A percentile compares a stretch with the other conserved stretches of the same genome.
phyloP scores from a whole-genome alignment of 2,329 filamentous ascomycete species.

The Nothophaeocryptopus gaeumannii region DNA sequence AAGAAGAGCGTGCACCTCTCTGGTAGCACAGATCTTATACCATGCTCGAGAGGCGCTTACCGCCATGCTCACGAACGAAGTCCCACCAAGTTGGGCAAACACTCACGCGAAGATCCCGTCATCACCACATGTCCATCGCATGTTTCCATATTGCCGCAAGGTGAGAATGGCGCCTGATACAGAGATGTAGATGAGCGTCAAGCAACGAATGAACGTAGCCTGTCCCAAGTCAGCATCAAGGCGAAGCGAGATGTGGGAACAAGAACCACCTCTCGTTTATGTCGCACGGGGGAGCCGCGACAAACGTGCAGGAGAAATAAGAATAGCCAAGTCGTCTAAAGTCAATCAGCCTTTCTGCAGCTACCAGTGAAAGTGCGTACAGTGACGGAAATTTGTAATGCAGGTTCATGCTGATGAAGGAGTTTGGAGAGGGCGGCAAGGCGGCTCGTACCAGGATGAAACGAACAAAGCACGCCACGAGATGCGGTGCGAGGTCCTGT shows the following conservation, averaged over 20 bases:
- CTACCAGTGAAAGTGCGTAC: background rate
- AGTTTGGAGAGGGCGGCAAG: background rate
- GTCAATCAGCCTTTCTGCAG: constrained; percentile 1
- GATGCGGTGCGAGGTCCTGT: constrained; percentile 5
- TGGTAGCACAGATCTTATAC: constrained; percentile 6
- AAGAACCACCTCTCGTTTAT: constrained; percentile 1
- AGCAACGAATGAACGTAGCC: background rate
- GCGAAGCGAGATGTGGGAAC: background rate
- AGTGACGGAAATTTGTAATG: background rate
- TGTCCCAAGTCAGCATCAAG: background rate
- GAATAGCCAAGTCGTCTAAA: constrained; percentile 6
- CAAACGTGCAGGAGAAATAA: constrained; percentile 1
- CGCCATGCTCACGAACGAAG: background rate
- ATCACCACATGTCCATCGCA: constrained; percentile 3
- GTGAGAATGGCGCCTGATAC: background rate
- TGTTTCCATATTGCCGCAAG: constrained; percentile 3
- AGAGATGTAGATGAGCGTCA: constrained; percentile 2
- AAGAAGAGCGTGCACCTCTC: background rate
- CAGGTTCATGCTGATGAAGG: background rate
- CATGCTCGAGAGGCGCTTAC: constrained; percentile 3
- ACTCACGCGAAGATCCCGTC: background rate
- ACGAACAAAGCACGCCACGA: background rate
- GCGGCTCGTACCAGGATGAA: background rate
- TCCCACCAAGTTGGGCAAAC: background rate
- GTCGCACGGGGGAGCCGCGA: constrained; percentile 3